Percentiles rank a stretch among this genome's conserved stretches.
These are phyloP conservation scores for Artemisia tridentata DNA, from an alignment of 129 eudicot genomes.

Conservation along the genomic window DNA sequence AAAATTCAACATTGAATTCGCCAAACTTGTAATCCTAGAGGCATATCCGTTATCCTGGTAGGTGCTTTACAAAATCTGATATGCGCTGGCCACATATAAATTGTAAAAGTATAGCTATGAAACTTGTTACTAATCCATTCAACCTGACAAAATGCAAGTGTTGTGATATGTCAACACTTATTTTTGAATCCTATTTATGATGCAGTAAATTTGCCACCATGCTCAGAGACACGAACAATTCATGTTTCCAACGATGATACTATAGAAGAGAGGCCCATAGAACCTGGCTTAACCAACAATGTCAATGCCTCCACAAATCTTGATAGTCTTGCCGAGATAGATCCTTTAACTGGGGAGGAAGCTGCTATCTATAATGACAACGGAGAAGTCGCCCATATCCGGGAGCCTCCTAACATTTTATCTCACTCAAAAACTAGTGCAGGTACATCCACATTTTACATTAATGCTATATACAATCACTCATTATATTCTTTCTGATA, in stretches of 20 bases:
- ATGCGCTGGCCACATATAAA: too few species aligned
- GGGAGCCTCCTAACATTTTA: constrained; percentile 40
- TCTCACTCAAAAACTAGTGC: constrained; percentile 32
- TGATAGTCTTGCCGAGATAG: constrained; percentile 27
- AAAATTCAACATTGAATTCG: too few species aligned
- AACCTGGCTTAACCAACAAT: constrained; percentile 23
- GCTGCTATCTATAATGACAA: constrained; percentile 36
- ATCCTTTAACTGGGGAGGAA: constrained; percentile 46
- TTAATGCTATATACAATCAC: background rate
- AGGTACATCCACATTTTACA: constrained; percentile 43
- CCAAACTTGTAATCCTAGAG: too few species aligned
- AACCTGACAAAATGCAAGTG: constrained; percentile 8
- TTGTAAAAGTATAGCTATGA: background rate
- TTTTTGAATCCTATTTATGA: constrained; percentile 18
- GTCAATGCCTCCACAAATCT: constrained; percentile 16
- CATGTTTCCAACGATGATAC: constrained; percentile 25
- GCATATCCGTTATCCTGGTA: too few species aligned
- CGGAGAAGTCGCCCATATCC: constrained; percentile 28
- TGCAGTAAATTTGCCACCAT: constrained; percentile 18
- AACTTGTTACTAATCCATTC: background rate
- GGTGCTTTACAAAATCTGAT: too few species aligned
- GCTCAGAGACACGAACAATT: constrained; percentile 34
- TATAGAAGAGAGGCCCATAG: constrained; percentile 23
- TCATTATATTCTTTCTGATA: background rate
- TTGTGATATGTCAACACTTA: background rate